Conservation (phyloP, 106 monocot genomes). For the Dioscorea dumetorum region DNA sequence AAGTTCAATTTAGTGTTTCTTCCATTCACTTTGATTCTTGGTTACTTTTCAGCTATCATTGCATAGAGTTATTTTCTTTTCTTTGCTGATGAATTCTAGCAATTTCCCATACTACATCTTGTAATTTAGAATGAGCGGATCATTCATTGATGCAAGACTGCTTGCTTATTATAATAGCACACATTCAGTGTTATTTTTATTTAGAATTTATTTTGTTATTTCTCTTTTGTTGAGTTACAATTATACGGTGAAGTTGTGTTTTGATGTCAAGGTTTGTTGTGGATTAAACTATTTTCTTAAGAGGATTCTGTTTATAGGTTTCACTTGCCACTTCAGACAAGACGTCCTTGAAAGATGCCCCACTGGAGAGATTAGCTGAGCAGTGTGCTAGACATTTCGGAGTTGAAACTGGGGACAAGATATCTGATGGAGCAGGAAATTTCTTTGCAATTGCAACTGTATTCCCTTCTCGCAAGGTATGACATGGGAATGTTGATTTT, state of each 20-base stretch:
- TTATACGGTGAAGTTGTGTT: too few relatives aligned
- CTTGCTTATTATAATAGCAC: too few relatives aligned
- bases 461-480: slow-evolving; percentile 57
- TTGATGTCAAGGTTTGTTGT: too few relatives aligned
- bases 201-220: too few relatives aligned
- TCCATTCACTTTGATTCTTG: background rate
- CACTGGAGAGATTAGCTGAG: slow-evolving; percentile 38
- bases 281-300: too few relatives aligned
- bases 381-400: slow-evolving; percentile 21
- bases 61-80: background rate
- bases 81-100: too few relatives aligned
- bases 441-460: slow-evolving; percentile 74
- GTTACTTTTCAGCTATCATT: background rate
- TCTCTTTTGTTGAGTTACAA: too few relatives aligned
- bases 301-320: slow-evolving; percentile 36
- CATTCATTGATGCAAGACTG: too few relatives aligned
- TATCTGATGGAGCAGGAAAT: slow-evolving; percentile 20
- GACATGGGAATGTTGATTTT: background rate
- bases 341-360: slow-evolving; percentile 5
- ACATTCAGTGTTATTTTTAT: too few relatives aligned
- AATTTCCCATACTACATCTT: too few relatives aligned
- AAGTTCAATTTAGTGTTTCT: background rate
- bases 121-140: too few relatives aligned
- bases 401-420: slow-evolving; percentile 18
- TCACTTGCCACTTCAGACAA: slow-evolving; percentile 36